Evolutionary conservation across 2,329 filamentous ascomycete species (phyloP), one percentile per base, ranked within the genome.

Genomic region (Arthrobotrys sinensis): DNA sequence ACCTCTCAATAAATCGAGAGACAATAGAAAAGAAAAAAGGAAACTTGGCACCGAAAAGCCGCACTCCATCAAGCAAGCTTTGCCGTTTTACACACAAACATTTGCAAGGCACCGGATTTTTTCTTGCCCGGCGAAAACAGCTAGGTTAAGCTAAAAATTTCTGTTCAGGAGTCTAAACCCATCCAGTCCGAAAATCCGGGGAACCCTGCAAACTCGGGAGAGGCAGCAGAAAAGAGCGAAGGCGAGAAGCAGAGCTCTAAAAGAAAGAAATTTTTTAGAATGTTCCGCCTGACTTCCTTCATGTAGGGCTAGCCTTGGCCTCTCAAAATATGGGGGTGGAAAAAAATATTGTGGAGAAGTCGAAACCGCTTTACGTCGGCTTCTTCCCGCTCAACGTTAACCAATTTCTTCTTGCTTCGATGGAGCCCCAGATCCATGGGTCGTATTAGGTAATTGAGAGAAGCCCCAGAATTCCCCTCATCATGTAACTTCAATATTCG

Each of bases 181-280:
- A 34, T 69, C 69, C 48, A 21, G 66, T 62, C 46, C 43, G 43
- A 71, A 76, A 77, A 77, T 77, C 73, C 60, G 73, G 73, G 73
- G 73, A 77, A 77, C 53, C 66, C 48, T 77, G 66, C 66, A 60
- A 19, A 50, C 24, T 67, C 40, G 16, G 60, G 36, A 28, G 24
- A 28, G 24, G 24, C 24, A 28, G 24, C 24, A 4, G n/a, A n/a
- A n/a, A 28, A 28, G 24, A 53, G n/a, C 12, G n/a, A n/a, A n/a
- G n/a, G n/a, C n/a, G n/a, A n/a, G n/a, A n/a, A 45, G 21, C 19
- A 32, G 45, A 68, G 52, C 60, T 62, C 62, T 62, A 75, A 62
- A 45, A 57, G 65, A 63, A 53, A 46, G 24, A 28, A 28, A 55
- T 48, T 38, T 45, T 68, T 50, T 48, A 65, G 71, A 76, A 76